Percentiles rank a stretch among this genome's conserved stretches.
phyloP scores from a whole-genome alignment of 2,329 filamentous ascomycete genomes.

The Chalara sp. region DNA sequence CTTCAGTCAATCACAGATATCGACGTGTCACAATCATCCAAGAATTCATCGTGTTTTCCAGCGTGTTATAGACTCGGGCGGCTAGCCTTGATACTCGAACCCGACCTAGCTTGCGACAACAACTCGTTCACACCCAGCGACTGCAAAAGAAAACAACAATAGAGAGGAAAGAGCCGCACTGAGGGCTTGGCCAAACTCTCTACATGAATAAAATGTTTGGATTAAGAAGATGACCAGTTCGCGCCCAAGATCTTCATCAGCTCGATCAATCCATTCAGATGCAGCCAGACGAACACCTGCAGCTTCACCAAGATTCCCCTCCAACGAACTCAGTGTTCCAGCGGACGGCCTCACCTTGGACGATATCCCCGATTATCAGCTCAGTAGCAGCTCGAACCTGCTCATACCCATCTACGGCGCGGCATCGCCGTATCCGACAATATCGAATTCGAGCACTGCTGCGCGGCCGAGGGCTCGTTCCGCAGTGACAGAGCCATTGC shows the following conservation, averaged over 20 bases:
- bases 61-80: too few species aligned
- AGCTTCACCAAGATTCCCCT: constrained; percentile 15
- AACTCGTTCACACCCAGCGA: too few species aligned
- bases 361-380: constrained; percentile 24
- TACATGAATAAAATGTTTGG: constrained; percentile 18
- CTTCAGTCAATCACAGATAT: too few species aligned
- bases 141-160: neutral
- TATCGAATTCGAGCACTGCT: constrained; percentile 26
- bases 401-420: constrained; percentile 30
- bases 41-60: too few species aligned
- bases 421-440: constrained; percentile 32
- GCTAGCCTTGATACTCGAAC: too few species aligned
- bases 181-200: neutral
- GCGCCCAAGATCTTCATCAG: constrained; percentile 27
- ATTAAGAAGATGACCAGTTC: constrained; percentile 22
- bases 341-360: constrained; percentile 22
- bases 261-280: constrained; percentile 25
- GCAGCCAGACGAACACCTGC: constrained; percentile 11
- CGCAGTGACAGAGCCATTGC: constrained; percentile 28
- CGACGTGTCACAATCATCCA: too few species aligned
- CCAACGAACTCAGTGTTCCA: constrained; percentile 13
- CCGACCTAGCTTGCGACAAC: too few species aligned
- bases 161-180: neutral
- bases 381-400: constrained; percentile 26
- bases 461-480: constrained; percentile 33